Evolutionary conservation across 768 basidiomycete genomes (phyloP).

Genomic region (Kwoniella heveanensis): DNA sequence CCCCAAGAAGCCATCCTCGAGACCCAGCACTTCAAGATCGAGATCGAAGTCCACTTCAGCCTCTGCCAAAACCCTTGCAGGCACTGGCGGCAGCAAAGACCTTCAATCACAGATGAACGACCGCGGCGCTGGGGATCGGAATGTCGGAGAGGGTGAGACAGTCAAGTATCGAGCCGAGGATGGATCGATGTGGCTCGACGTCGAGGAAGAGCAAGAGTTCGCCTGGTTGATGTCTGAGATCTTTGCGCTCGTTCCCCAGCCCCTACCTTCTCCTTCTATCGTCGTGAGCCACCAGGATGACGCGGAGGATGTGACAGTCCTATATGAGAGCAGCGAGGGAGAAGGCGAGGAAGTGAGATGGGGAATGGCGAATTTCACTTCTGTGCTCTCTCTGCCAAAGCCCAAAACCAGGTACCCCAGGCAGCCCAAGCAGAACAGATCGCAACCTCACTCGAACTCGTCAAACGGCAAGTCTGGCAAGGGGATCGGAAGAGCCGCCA

Average conservation of each 20-base stretch:
- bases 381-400: slow-evolving; percentile 31
- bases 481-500: background rate
- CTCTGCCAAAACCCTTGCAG: background rate
- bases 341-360: slow-evolving; percentile 19
- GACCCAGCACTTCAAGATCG: background rate
- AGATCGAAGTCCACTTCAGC: slow-evolving; percentile 4
- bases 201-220: slow-evolving; percentile 51
- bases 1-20: slow-evolving; percentile 19
- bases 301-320: background rate
- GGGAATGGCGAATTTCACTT: slow-evolving; percentile 43
- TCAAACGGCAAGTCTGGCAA: background rate
- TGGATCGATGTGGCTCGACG: slow-evolving; percentile 46
- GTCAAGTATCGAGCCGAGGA: slow-evolving; percentile 28
- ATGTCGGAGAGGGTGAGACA: slow-evolving; percentile 23
- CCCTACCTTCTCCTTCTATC: slow-evolving; percentile 6
- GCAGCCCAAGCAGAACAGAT: too few relatives aligned
- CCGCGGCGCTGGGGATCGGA: slow-evolving; percentile 15
- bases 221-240: slow-evolving; percentile 48
- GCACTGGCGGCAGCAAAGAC: too few relatives aligned
- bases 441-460: background rate
- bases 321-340: background rate
- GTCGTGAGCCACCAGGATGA: background rate
- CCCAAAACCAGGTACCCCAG: slow-evolving; percentile 16
- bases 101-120: background rate
- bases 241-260: slow-evolving; percentile 7